A percentile compares a stretch with the other conserved stretches of the same genome.
phyloP scores from a whole-genome alignment of 306 rosid species.

The Pterocarpus macrocarpus region DNA sequence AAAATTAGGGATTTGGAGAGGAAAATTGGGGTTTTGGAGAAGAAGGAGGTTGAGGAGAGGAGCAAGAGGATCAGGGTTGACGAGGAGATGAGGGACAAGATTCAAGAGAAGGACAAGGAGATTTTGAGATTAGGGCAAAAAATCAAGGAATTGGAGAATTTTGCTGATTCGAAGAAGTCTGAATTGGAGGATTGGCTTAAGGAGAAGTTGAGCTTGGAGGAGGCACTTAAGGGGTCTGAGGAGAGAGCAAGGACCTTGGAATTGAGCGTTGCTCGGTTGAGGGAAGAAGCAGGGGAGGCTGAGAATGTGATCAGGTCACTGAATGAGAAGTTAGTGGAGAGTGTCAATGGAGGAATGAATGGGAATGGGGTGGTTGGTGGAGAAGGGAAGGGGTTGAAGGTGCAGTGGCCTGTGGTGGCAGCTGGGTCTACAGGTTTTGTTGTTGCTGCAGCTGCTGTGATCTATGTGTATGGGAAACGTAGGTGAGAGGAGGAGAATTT shows the following conservation, averaged over 20 bases:
- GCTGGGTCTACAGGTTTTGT: conserved; percentile 78
- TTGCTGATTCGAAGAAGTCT: conserved; percentile 37
- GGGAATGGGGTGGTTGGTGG: conserved; percentile 52
- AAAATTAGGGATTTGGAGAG: conserved; percentile 86
- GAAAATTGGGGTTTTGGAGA: conserved; percentile 76
- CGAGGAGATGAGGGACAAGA: conserved; percentile 78
- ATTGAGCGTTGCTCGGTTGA: conserved; percentile 56
- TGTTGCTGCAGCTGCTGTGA: conserved; percentile 58
- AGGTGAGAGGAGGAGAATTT: conserved; percentile 48
- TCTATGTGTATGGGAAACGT: conserved; percentile 59
- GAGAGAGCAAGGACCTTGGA: conserved; percentile 62
- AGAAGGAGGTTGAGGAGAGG: conserved; percentile 86
- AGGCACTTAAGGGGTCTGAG: conserved; percentile 55
- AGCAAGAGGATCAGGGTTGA: conserved; percentile 80
- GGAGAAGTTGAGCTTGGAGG: conserved; percentile 61
- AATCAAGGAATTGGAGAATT: conserved; percentile 61
- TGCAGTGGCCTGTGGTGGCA: conserved; percentile 72
- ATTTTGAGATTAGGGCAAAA: conserved; percentile 50
- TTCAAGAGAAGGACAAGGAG: conserved; percentile 76
- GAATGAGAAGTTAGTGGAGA: conserved; percentile 64
- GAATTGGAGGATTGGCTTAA: conserved; percentile 58
- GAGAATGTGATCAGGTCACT: conserved; percentile 54
- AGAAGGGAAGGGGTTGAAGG: conserved; percentile 58
- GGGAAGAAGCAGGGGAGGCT: conserved; percentile 67
- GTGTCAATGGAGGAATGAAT: conserved; percentile 49